Conservation (phyloP, 164 flowering plant genomes). For the Chloranthus sessilifolius region DNA sequence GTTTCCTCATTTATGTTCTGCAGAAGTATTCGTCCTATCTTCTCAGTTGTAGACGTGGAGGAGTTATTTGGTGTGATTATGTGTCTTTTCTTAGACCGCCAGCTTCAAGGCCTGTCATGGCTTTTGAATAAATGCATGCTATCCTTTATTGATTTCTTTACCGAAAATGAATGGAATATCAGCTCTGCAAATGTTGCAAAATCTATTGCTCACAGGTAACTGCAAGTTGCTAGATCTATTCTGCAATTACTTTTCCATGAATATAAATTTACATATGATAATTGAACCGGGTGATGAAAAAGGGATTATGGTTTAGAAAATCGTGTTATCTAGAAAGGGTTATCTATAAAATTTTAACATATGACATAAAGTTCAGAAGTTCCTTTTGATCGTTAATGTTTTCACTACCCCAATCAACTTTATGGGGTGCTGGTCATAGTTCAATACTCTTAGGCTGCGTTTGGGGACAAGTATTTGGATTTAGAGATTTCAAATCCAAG, state of each 20-base stretch:
- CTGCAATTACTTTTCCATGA: too few relatives aligned
- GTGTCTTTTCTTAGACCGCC: slow-evolving; percentile 60
- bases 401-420: too few relatives aligned
- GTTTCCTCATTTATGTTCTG: slow-evolving; percentile 7
- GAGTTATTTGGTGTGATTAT: slow-evolving; percentile 41
- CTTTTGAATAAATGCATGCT: slow-evolving; percentile 49
- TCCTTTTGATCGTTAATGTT: too few relatives aligned
- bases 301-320: too few relatives aligned
- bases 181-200: slow-evolving; percentile 59
- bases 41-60: slow-evolving; percentile 60
- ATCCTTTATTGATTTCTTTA: slow-evolving; percentile 50
- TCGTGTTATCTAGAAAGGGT: too few relatives aligned
- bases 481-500: too few relatives aligned
- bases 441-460: too few relatives aligned
- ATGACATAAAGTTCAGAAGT: too few relatives aligned
- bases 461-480: too few relatives aligned
- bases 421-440: too few relatives aligned
- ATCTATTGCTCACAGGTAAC: slow-evolving; percentile 64
- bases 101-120: slow-evolving; percentile 49
- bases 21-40: slow-evolving; percentile 41
- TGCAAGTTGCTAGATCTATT: neutral
- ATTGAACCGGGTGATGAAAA: neutral
- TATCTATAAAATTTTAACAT: too few relatives aligned
- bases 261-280: neutral
- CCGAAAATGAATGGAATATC: slow-evolving; percentile 60